Conservation (phyloP, 495 filamentous ascomycete species). For the Aspergillus affinis region DNA sequence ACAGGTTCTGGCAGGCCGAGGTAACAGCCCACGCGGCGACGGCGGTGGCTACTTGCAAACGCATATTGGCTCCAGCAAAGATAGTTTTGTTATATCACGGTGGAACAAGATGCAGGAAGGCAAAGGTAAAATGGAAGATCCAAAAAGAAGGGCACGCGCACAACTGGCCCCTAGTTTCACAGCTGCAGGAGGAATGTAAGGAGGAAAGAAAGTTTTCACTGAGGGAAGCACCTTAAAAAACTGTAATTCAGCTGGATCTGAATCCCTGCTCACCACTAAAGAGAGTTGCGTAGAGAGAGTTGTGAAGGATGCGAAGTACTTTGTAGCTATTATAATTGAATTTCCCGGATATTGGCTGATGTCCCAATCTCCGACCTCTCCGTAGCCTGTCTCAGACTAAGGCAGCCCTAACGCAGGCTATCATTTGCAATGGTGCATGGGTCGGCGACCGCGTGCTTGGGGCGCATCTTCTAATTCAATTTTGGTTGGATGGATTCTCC, state of each 20-base stretch:
- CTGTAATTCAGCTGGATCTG: background rate
- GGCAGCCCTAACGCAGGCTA: conserved; percentile 1
- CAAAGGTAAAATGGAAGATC: background rate
- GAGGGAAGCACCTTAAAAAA: background rate
- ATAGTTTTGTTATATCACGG: background rate
- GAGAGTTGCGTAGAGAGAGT: background rate
- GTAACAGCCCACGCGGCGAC: conserved; percentile 25
- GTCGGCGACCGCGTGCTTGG: background rate
- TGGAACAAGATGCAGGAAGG: background rate
- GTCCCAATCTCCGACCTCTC: background rate
- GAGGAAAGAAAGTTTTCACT: conserved; percentile 1
- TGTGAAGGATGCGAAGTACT: background rate
- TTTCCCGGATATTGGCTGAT: background rate
- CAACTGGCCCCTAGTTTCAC: background rate
- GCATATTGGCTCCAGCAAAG: conserved; percentile 20
- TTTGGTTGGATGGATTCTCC: background rate
- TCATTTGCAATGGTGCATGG: background rate
- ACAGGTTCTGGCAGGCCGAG: conserved; percentile 16
- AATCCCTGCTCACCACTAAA: background rate
- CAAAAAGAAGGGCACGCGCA: conserved; percentile 7
- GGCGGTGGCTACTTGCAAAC: conserved; percentile 23
- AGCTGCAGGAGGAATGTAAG: background rate
- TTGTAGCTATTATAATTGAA: conserved; percentile 1
- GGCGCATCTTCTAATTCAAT: background rate
- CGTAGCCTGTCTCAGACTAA: conserved; percentile 3